Evolutionary conservation across 805 yeast genomes (phyloP), one percentile per base, ranked within the genome.

Genomic region (Ogataea neopini): DNA sequence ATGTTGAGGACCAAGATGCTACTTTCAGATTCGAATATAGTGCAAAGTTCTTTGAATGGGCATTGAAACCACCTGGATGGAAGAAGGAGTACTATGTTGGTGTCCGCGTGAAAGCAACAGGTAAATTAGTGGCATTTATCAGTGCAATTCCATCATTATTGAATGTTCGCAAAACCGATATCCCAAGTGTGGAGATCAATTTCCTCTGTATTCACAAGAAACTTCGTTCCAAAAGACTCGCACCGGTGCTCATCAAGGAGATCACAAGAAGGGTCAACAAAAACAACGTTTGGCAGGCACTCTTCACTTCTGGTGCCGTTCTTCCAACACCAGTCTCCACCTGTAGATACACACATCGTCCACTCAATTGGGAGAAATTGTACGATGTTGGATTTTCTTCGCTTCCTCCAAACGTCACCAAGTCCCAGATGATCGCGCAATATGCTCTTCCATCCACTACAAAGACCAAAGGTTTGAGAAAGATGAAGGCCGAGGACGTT

Each of bases 151-250:
- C 99, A 1, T 75, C 86, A 11, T 75, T 73, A 18, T 70, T 94
- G 51, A 68, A 75, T 40, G 79, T 92, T 30, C 76, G 74, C 20
- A 72, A 75, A 2, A 67, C 61, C 3, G 55, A 60, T 18, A 67
- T 86, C 15, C 73, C 80, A 23, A 79, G 89, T 43, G 95, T 86
- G 19, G 98, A 94, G 63, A 89, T 94, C 70, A 94, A 94, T 69
- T 94, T 94, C 67, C 72, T 94, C 59, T 89, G 97, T 63, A 87
- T 94, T 42, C 99, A 94, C 70, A 94, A 94, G 70, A 88, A 92
- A 67, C 76, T 94, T 56, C 78, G 99, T 63, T 77, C 89, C n/a
- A 94, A 94, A 67, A 82, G 99, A 59, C 75, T 94, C 63, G 91
- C 99, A 0, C 99, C 99, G 1, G 86, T 94, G 10, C 73, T 94